phyloP scores from a whole-genome alignment of 345 rosid genomes.

The Geranium rotundifolium region DNA sequence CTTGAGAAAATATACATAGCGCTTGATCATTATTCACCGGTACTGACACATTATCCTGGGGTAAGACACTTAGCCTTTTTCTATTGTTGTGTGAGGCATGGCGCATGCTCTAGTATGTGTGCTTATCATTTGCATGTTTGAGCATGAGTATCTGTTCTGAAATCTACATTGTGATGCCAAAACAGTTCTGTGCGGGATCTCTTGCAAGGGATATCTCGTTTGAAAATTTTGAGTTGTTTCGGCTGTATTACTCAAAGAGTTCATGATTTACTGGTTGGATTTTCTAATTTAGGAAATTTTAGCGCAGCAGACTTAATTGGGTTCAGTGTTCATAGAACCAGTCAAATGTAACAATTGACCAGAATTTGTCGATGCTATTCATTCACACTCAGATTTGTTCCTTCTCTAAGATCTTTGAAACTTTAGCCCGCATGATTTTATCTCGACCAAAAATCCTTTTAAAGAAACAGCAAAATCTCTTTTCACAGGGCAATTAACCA shows the following conservation, averaged over 20 bases:
- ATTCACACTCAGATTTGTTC: too few species aligned
- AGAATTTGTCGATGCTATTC: too few species aligned
- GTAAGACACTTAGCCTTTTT: constrained; percentile 33
- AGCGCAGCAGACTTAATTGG: background rate
- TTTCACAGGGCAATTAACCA: too few species aligned
- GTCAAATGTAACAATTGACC: too few species aligned
- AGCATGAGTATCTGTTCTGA: background rate
- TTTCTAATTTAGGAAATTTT: background rate
- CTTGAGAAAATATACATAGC: constrained; percentile 93
- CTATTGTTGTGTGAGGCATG: background rate
- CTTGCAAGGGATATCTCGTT: background rate
- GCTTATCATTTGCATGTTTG: background rate
- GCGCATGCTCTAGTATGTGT: background rate
- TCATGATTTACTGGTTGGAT: background rate
- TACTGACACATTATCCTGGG: constrained; percentile 80
- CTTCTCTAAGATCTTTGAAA: too few species aligned
- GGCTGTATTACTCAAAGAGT: background rate
- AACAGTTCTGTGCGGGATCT: background rate
- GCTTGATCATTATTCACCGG: constrained; percentile 84
- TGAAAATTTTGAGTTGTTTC: background rate
- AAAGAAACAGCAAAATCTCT: too few species aligned
- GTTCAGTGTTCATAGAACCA: too few species aligned
- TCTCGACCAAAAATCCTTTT: too few species aligned
- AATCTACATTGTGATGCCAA: background rate
- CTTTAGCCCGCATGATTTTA: too few species aligned